Conservation (phyloP, 768 basidiomycete species). For the Russula sp. region DNA sequence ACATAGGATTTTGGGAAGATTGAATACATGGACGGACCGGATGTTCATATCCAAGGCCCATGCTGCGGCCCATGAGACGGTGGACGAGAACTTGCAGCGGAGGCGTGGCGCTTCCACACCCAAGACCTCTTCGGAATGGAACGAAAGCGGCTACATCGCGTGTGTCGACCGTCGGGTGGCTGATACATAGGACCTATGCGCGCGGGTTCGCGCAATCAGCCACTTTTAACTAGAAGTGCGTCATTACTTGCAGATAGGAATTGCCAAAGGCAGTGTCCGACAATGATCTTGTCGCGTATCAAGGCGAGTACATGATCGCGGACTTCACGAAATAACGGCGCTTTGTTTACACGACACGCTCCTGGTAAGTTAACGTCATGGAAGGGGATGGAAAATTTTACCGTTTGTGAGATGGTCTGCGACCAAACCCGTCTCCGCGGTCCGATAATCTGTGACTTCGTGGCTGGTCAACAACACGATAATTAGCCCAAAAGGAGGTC, state of each 20-base stretch:
- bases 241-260: conserved; percentile 42
- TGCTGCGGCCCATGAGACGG: conserved; percentile 40
- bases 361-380: not conserved
- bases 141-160: conserved; percentile 51
- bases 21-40: conserved; percentile 36
- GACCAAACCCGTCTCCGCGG: conserved; percentile 42
- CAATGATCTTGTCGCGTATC: conserved; percentile 43
- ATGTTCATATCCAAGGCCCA: conserved; percentile 41
- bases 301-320: conserved; percentile 40
- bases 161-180: conserved; percentile 46
- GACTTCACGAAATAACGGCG: conserved; percentile 45
- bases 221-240: conserved; percentile 2
- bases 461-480: conserved; percentile 33
- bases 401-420: conserved; percentile 38
- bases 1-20: not conserved
- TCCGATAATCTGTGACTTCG: conserved; percentile 42
- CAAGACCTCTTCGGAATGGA: conserved; percentile 41
- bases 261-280: conserved; percentile 53
- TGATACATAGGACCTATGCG: conserved; percentile 43
- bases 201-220: not conserved
- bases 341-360: conserved; percentile 28
- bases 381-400: conserved; percentile 20
- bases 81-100: conserved; percentile 40
- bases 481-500: not conserved
- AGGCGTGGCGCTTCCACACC: conserved; percentile 29